Evolutionary conservation across 192 early-diverging fungal genomes (phyloP).

Genomic region (Funneliformis geosporum): DNA sequence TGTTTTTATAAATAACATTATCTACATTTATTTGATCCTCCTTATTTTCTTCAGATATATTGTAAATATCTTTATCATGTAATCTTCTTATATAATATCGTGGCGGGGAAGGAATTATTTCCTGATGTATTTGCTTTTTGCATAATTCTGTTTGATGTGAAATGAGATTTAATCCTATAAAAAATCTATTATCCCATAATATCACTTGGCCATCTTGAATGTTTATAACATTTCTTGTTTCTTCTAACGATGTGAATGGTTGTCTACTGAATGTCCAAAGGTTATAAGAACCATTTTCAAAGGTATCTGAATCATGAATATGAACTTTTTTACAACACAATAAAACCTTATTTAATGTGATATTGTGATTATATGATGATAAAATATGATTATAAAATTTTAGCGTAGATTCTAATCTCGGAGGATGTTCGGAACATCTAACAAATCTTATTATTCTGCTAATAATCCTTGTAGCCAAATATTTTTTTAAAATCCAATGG

Average conservation of each 20-base stretch:
- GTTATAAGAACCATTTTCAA: background rate
- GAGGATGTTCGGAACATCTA: constrained; percentile 38
- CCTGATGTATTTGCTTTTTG: background rate
- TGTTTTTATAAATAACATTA: background rate
- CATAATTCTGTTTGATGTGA: background rate
- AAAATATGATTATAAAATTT: constrained; percentile 20
- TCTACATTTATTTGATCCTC: background rate
- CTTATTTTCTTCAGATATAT: background rate
- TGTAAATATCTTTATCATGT: background rate
- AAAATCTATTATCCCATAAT: constrained; percentile 32
- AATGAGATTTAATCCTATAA: background rate
- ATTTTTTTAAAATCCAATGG: background rate
- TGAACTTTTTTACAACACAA: background rate
- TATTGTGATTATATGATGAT: background rate
- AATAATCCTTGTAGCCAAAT: background rate
- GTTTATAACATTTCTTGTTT: background rate
- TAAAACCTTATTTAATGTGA: background rate
- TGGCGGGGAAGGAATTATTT: background rate
- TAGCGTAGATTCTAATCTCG: constrained; percentile 35
- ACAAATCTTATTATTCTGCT: constrained; percentile 41
- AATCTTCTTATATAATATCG: background rate
- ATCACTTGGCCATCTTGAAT: background rate
- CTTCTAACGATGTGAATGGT: constrained; percentile 11
- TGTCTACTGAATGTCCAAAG: constrained; percentile 18
- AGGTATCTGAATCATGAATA: background rate